Conservation (phyloP, 192 early-diverging fungal genomes). For the Coemansia sp. region DNA sequence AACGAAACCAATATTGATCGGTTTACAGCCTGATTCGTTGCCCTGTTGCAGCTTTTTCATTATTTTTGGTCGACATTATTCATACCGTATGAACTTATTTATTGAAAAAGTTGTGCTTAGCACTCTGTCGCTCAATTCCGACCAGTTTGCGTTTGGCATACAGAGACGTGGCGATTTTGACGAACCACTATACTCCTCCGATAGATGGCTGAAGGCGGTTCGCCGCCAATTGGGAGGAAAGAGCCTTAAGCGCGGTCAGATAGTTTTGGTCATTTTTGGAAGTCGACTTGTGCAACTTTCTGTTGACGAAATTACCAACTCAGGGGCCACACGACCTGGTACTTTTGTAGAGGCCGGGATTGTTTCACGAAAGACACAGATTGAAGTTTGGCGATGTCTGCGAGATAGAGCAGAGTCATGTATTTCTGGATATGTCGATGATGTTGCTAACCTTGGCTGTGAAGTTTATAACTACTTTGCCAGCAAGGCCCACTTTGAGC, state of each 20-base stretch:
- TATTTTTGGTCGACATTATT: too few relatives aligned
- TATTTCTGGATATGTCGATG: conserved; percentile 24
- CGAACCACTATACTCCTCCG: background rate
- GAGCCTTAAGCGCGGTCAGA: background rate
- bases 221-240: background rate
- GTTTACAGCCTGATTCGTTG: too few relatives aligned
- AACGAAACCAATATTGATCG: too few relatives aligned
- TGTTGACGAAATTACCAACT: background rate
- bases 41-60: too few relatives aligned
- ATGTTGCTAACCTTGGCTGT: background rate
- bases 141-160: too few relatives aligned
- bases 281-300: background rate
- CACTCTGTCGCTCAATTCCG: too few relatives aligned
- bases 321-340: background rate
- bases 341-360: background rate
- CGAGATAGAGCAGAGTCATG: background rate
- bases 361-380: background rate
- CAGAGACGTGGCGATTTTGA: too few relatives aligned
- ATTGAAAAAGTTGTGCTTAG: too few relatives aligned
- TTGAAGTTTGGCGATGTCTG: background rate
- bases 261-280: background rate
- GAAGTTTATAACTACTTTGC: conserved; percentile 33
- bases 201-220: background rate
- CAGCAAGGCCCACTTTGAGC: conserved; percentile 5
- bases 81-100: too few relatives aligned